Conservation (phyloP, 495 filamentous ascomycete genomes). For the Tuber brumale region DNA sequence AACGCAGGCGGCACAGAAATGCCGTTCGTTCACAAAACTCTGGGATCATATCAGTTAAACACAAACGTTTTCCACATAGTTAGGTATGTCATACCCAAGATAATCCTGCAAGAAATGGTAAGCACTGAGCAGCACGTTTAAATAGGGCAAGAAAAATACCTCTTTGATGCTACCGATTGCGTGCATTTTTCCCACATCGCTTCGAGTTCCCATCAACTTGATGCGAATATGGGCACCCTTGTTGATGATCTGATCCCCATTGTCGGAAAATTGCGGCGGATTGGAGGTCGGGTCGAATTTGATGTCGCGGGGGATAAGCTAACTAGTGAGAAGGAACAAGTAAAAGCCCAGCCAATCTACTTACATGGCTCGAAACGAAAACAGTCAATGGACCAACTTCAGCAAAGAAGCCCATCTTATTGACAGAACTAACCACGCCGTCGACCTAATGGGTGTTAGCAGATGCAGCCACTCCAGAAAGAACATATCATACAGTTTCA, state of each 20-base stretch:
- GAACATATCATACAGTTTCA: conserved; percentile 68
- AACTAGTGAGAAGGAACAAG: conserved; percentile 37
- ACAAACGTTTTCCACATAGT: neutral
- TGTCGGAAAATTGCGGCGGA: conserved; percentile 74
- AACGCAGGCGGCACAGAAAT: neutral
- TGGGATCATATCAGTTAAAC: neutral
- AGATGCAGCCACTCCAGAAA: neutral
- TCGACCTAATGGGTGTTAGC: conserved; percentile 61
- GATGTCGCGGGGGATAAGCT: conserved; percentile 90
- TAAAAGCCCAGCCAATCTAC: conserved; percentile 40
- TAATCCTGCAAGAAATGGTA: conserved; percentile 32
- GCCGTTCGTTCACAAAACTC: neutral
- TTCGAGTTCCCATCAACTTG: conserved; percentile 85
- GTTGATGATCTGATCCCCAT: conserved; percentile 88
- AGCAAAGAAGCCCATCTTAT: conserved; percentile 86
- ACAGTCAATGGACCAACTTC: conserved; percentile 79
- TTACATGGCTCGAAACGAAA: conserved; percentile 81
- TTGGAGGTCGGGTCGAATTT: conserved; percentile 88
- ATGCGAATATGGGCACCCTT: conserved; percentile 86
- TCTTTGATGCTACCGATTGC: conserved; percentile 97
- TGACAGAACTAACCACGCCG: conserved; percentile 81
- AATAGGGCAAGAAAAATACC: conserved; percentile 40
- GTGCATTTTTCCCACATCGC: conserved; percentile 86
- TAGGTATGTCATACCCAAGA: conserved; percentile 30
- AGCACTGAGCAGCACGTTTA: conserved; percentile 17